phyloP scores from a whole-genome alignment of 345 rosid species.

The Hibiscus trionum region DNA sequence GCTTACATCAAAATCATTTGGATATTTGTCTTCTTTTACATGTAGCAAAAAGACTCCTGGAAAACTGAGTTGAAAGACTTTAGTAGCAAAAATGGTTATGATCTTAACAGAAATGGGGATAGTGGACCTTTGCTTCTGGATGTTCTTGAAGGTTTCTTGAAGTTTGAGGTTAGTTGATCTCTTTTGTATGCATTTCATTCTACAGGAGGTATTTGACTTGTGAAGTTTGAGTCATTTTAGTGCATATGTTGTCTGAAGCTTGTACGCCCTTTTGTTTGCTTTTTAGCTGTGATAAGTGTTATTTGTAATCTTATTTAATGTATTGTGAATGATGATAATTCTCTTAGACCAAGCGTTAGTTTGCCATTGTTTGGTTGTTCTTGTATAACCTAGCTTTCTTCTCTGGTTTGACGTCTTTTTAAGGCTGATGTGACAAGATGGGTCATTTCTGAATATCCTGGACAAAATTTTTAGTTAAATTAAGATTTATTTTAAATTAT shows the following conservation, averaged over 20 bases:
- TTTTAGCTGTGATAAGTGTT: background rate
- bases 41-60: constrained; percentile 87
- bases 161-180: constrained; percentile 51
- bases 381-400: background rate
- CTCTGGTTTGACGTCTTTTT: background rate
- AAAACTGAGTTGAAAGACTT: constrained; percentile 81
- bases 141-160: constrained; percentile 91
- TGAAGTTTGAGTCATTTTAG: background rate
- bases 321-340: background rate
- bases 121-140: constrained; percentile 75
- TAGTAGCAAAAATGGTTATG: constrained; percentile 70
- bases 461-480: background rate
- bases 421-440: background rate
- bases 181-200: background rate
- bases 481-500: background rate
- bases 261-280: background rate
- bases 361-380: background rate
- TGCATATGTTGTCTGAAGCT: background rate
- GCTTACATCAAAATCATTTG: background rate
- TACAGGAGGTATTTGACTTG: constrained; percentile 2
- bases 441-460: background rate
- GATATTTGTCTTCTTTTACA: constrained; percentile 3
- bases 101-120: constrained; percentile 78
- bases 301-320: background rate
- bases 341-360: background rate